Evolutionary conservation across 148 eudicot species (phyloP).

Genomic region (Dianthus caryophyllus): DNA sequence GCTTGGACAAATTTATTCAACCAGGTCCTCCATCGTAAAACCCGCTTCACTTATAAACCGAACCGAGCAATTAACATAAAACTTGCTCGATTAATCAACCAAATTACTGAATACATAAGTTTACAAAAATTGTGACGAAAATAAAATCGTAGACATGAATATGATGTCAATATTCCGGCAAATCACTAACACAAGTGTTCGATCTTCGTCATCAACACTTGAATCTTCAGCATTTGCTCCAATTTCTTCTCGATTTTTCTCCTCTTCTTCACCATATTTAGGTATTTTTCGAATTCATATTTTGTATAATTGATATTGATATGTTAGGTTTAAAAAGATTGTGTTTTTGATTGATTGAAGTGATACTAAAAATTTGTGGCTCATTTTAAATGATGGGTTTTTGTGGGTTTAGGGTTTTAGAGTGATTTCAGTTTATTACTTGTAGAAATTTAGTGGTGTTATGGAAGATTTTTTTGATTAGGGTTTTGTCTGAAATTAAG

Average conservation of each 20-base stretch:
- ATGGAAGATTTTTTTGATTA: not conserved
- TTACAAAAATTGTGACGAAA: not conserved
- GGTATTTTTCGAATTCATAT: constrained; percentile 12
- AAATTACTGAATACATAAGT: not conserved
- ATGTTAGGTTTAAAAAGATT: not conserved
- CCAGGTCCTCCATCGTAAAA: no score
- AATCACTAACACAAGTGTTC: constrained; percentile 15
- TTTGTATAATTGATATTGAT: not conserved
- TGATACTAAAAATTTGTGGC: not conserved
- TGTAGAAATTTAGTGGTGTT: not conserved
- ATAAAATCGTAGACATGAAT: not conserved
- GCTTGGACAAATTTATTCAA: no score
- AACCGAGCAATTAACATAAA: not conserved
- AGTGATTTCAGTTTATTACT: not conserved
- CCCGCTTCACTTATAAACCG: no score
- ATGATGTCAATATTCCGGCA: constrained; percentile 29
- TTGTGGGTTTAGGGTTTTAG: constrained; percentile 28
- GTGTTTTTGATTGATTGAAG: not conserved
- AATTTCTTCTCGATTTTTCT: constrained; percentile 30
- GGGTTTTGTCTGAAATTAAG: not conserved
- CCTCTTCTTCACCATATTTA: constrained; percentile 29
- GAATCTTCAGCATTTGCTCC: not conserved
- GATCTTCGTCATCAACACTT: constrained; percentile 11
- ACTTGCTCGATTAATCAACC: not conserved
- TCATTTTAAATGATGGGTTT: not conserved